A percentile compares a stretch with the other conserved stretches of the same genome.
phyloP scores from a whole-genome alignment of 768 basidiomycete genomes.

The Lactifluus piperatus region DNA sequence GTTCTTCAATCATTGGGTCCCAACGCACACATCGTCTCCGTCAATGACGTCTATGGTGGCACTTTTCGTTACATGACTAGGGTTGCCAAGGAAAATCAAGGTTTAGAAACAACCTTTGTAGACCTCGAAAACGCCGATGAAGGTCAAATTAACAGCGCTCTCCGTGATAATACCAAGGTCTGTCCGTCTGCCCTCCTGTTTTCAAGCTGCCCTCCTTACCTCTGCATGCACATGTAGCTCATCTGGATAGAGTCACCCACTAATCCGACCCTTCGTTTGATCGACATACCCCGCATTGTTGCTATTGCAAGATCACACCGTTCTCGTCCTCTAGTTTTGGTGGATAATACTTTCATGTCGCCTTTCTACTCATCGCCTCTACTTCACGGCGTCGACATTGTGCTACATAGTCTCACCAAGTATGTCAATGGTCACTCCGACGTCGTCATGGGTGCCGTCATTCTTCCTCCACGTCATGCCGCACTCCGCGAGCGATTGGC shows the following conservation, averaged over 20 bases:
- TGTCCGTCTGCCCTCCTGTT: constrained; percentile 18
- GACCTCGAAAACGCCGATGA: constrained; percentile 69
- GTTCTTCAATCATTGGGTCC: constrained; percentile 68
- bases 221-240: constrained; percentile 43
- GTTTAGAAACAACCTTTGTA: constrained; percentile 65
- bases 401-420: constrained; percentile 78
- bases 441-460: constrained; percentile 80
- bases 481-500: constrained; percentile 48
- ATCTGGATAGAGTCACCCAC: constrained; percentile 96
- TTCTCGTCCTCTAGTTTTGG: constrained; percentile 65
- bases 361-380: constrained; percentile 89
- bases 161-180: constrained; percentile 77
- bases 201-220: neutral
- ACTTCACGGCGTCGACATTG: constrained; percentile 75
- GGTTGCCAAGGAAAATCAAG: constrained; percentile 57
- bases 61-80: constrained; percentile 77
- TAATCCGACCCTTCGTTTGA: constrained; percentile 84
- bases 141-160: constrained; percentile 50
- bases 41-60: constrained; percentile 93
- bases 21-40: constrained; percentile 71
- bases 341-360: constrained; percentile 93
- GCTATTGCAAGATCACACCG: constrained; percentile 55
- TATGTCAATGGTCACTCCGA: constrained; percentile 94
- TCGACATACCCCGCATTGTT: constrained; percentile 69
- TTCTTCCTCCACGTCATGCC: constrained; percentile 51